Conservation (phyloP, 2,329 filamentous ascomycete genomes). For the Tympanopsis confertula region DNA sequence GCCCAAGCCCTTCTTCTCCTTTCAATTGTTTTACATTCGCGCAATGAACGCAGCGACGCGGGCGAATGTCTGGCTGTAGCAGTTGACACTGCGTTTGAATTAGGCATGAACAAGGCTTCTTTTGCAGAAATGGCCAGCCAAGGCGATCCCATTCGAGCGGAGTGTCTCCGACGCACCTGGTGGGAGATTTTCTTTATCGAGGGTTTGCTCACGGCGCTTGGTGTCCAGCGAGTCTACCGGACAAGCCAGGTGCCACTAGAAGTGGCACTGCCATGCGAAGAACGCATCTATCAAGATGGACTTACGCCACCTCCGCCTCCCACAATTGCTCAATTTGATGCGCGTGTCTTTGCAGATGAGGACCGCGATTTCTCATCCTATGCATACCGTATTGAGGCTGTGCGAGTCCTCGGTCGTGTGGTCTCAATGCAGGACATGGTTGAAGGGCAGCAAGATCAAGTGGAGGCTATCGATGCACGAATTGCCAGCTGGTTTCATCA, state of each 20-base stretch:
- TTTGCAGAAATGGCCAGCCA: constrained; percentile 32
- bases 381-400: constrained; percentile 48
- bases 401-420: constrained; percentile 45
- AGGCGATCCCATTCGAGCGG: constrained; percentile 29
- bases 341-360: constrained; percentile 39
- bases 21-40: constrained; percentile 43
- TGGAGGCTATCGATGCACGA: constrained; percentile 41
- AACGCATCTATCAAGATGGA: constrained; percentile 30
- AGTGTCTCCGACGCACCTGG: constrained; percentile 50
- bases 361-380: constrained; percentile 43
- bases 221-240: constrained; percentile 34
- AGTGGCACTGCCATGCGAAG: constrained; percentile 46
- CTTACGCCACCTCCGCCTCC: neutral
- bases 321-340: constrained; percentile 27
- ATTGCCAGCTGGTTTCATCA: constrained; percentile 47
- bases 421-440: constrained; percentile 23
- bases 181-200: constrained; percentile 52
- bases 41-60: constrained; percentile 37
- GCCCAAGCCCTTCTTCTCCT: constrained; percentile 46
- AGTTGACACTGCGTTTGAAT: constrained; percentile 37
- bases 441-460: constrained; percentile 31
- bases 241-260: constrained; percentile 13
- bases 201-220: constrained; percentile 35
- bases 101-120: constrained; percentile 40
- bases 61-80: constrained; percentile 36